Evolutionary conservation across 2,329 filamentous ascomycete genomes (phyloP).

Genomic region (Aspergillus chevalieri): DNA sequence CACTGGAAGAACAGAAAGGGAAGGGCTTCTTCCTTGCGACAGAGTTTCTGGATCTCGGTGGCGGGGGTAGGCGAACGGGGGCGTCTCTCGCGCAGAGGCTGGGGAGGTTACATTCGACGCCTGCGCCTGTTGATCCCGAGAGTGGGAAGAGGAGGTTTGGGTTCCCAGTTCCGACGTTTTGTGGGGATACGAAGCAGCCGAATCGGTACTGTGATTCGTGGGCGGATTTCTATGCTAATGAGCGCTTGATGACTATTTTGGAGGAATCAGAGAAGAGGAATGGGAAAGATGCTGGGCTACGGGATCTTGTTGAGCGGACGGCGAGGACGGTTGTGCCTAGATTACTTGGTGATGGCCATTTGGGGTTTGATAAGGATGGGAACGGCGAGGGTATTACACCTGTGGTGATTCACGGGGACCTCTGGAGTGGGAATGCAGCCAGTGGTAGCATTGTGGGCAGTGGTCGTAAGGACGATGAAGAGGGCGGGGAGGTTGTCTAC

Average conservation of each 20-base stretch:
- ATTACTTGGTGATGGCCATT: conserved; percentile 62
- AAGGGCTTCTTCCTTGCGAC: conserved; percentile 55
- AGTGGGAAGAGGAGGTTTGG: conserved; percentile 58
- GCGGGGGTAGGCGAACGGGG: conserved; percentile 45
- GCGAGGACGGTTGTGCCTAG: conserved; percentile 63
- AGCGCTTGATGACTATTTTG: conserved; percentile 63
- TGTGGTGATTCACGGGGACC: conserved; percentile 79
- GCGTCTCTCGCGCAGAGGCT: conserved; percentile 63
- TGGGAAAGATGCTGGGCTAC: conserved; percentile 58
- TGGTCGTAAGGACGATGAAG: conserved; percentile 32
- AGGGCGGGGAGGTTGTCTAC: conserved; percentile 68
- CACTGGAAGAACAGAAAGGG: conserved; percentile 43
- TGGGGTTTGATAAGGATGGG: conserved; percentile 45
- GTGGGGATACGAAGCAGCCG: conserved; percentile 75
- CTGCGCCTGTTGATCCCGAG: conserved; percentile 49
- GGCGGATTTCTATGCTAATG: conserved; percentile 79
- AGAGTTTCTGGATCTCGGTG: conserved; percentile 68
- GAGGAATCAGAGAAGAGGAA: conserved; percentile 53
- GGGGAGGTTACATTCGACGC: conserved; percentile 69
- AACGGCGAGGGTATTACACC: conserved; percentile 57
- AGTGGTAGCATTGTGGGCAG: conserved; percentile 55
- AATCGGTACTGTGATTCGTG: conserved; percentile 69
- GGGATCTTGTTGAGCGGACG: conserved; percentile 58
- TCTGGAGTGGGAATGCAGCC: conserved; percentile 86
- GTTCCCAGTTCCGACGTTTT: conserved; percentile 79